Evolutionary conservation across 352 stramenopile genomes (phyloP), one percentile per base, ranked within the genome.

Genomic region (Globisporangium polare): DNA sequence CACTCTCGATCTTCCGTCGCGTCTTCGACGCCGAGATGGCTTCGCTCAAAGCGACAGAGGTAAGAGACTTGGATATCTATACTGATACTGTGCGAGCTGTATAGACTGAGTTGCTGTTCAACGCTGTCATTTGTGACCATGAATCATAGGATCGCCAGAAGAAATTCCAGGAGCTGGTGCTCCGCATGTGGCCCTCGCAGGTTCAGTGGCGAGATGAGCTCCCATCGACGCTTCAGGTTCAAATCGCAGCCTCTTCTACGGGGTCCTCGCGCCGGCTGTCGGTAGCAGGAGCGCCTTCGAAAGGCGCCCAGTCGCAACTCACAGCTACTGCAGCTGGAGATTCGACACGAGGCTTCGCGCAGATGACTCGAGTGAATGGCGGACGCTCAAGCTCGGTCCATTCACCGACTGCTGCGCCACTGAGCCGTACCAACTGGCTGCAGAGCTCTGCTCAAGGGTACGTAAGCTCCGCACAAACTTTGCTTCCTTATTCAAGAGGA

Each of bases 181-280:
- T 93, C 26, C 80, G 83, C 12, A 89, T 93, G 80, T 93, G 83
- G 83, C 80, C 83, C 3, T 81, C 78, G 9, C 89, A 89, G 50
- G 66, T 89, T 37, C 67, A 84, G 1, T 81, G 79, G 61, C 68
- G 72, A 20, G 77, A 82, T 3, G 39, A 50, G 20, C 60, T 90
- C 0, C 78, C 80, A 10, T 53, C 66, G 6, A 73, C 77, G 6
- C 31, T 85, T 15, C 24, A 88, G 9, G 45, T 71, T 20, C 54
- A 74, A 45, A 54, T 52, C 10, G 51, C 24, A 26, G 63, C 66
- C 1, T 22, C 24, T 26, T 22, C 24, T 26, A 26, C 17, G 3
- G 24, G 29, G 47, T 53, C 45, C 9, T 67, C 53, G n/a, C 53
- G 45, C 13, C 10, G 22, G 5, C 20, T 56, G 6, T 51, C 46